Conservation (phyloP, 2,329 filamentous ascomycete species). For the Phyllosticta citrichinensis region DNA sequence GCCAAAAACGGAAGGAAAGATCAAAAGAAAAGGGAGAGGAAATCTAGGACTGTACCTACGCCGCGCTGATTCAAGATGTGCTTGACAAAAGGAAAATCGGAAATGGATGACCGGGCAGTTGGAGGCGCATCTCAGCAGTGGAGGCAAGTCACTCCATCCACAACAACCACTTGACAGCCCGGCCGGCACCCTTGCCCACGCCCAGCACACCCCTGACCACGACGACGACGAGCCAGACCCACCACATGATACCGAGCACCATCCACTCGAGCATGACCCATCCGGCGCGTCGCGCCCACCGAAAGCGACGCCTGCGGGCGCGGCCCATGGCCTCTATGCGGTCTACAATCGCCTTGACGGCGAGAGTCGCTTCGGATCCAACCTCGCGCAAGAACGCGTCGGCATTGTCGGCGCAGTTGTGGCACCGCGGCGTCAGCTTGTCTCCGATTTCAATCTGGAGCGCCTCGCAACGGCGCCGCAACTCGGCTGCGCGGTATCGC, state of each 20-base stretch:
- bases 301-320: constrained; percentile 59
- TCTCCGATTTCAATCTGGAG: constrained; percentile 39
- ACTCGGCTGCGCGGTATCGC: constrained; percentile 31
- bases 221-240: constrained; percentile 82
- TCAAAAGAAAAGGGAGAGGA: neutral
- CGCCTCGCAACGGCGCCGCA: constrained; percentile 34
- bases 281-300: constrained; percentile 61
- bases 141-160: constrained; percentile 46
- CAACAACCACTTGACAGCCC: constrained; percentile 66
- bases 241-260: constrained; percentile 86
- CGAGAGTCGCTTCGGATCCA: constrained; percentile 64
- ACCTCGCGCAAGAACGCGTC: constrained; percentile 70
- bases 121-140: neutral
- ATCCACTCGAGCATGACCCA: constrained; percentile 77
- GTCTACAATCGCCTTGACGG: constrained; percentile 72
- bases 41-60: neutral
- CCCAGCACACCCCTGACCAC: constrained; percentile 57
- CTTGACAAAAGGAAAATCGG: neutral
- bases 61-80: neutral
- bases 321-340: constrained; percentile 59
- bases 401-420: constrained; percentile 63
- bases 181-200: constrained; percentile 48
- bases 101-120: neutral
- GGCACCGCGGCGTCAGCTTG: constrained; percentile 49
- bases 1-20: neutral